phyloP scores from a whole-genome alignment of 2,329 filamentous ascomycete genomes.

The Monosporascus sp. region DNA sequence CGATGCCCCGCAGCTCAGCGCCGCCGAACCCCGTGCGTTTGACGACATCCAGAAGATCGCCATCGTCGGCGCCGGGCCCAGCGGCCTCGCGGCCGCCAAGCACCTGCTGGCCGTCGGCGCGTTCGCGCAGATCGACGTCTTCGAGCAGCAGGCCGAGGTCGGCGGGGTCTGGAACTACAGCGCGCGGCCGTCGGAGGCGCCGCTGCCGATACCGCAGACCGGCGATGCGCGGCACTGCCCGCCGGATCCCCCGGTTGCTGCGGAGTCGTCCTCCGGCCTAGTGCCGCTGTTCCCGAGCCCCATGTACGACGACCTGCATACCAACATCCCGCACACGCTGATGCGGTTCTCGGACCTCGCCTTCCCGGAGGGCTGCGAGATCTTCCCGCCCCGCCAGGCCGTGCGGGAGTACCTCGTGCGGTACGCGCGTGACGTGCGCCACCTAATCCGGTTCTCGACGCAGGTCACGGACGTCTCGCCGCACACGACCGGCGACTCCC shows the following conservation, averaged over 20 bases:
- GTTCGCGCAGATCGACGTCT: constrained; percentile 69
- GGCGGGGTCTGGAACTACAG: constrained; percentile 88
- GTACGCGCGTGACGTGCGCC: constrained; percentile 64
- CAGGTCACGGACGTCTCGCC: constrained; percentile 55
- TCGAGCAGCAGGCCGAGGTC: constrained; percentile 71
- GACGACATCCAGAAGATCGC: constrained; percentile 58
- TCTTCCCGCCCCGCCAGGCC: constrained; percentile 69
- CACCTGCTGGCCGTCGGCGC: constrained; percentile 65
- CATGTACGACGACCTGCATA: constrained; percentile 76
- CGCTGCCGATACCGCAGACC: constrained; percentile 62
- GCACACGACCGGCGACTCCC: neutral
- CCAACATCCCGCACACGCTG: constrained; percentile 76
- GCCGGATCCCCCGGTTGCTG: constrained; percentile 58
- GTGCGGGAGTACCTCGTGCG: constrained; percentile 70
- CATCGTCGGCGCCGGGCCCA: constrained; percentile 78
- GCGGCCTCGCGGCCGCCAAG: constrained; percentile 74
- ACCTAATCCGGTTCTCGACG: constrained; percentile 65
- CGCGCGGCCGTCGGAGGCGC: constrained; percentile 37
- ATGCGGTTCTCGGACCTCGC: constrained; percentile 74
- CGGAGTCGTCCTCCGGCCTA: constrained; percentile 9
- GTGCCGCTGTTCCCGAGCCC: constrained; percentile 70
- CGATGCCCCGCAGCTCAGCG: neutral
- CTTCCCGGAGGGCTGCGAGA: constrained; percentile 59
- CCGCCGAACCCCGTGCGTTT: constrained; percentile 27
- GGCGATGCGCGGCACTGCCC: constrained; percentile 48